phyloP scores from a whole-genome alignment of 176 grass and related monocot species.

The Chrysopogon serrulatus region DNA sequence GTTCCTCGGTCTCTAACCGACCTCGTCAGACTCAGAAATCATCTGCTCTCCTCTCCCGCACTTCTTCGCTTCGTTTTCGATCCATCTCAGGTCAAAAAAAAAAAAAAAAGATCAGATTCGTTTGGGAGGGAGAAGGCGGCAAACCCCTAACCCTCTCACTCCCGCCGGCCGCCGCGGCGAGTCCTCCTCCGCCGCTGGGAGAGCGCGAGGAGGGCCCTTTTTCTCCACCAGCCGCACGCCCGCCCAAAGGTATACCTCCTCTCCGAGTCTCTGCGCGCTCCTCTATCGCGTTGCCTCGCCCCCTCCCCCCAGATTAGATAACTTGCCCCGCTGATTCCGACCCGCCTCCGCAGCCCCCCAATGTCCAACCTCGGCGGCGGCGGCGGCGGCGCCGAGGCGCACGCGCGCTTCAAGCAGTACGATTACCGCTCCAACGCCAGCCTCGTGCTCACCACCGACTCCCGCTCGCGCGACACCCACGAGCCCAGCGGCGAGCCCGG shows the following conservation, averaged over 20 bases:
- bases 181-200: too few relatives aligned
- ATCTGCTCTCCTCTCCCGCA: too few relatives aligned
- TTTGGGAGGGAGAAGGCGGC: background rate
- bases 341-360: background rate
- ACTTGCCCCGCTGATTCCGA: background rate
- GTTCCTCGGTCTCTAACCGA: too few relatives aligned
- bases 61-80: too few relatives aligned
- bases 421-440: constrained; percentile 93
- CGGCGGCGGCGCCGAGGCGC: constrained; percentile 92
- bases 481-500: constrained; percentile 93
- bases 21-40: too few relatives aligned
- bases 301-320: background rate
- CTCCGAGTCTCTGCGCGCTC: background rate
- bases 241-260: background rate
- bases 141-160: background rate
- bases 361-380: constrained; percentile 69
- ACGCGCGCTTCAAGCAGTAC: constrained; percentile 96
- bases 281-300: background rate
- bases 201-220: background rate
- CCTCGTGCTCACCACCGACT: constrained; percentile 94
- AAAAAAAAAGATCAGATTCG: too few relatives aligned
- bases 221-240: too few relatives aligned
- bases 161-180: too few relatives aligned
- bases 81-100: background rate
- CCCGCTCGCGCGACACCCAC: constrained; percentile 87